A percentile compares a stretch with the other conserved stretches of the same genome.
Evolutionary conservation across 345 rosid species (phyloP).

Genomic region (Populus davidiana): DNA sequence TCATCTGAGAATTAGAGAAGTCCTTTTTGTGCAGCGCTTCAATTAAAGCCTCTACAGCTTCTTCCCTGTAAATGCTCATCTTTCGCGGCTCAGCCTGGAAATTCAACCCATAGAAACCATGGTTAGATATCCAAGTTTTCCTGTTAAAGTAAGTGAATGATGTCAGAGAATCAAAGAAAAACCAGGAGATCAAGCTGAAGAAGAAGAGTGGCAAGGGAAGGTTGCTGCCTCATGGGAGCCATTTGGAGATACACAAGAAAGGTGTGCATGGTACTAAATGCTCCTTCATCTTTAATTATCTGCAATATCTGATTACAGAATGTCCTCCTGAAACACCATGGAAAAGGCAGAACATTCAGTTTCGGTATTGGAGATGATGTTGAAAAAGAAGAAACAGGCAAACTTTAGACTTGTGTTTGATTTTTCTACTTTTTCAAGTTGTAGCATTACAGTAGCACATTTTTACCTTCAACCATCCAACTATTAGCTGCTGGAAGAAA

Average conservation of each 20-base stretch:
- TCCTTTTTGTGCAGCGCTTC: slow-evolving; percentile 57
- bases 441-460: not conserved
- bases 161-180: slow-evolving; percentile 9
- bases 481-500: not conserved
- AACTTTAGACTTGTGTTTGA: too few relatives aligned
- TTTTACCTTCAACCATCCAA: not conserved
- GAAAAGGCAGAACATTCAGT: slow-evolving; percentile 2
- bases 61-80: slow-evolving; percentile 80
- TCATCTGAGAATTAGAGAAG: slow-evolving; percentile 50
- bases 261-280: slow-evolving; percentile 67
- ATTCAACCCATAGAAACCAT: slow-evolving; percentile 4
- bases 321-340: slow-evolving; percentile 42
- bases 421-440: not conserved
- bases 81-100: slow-evolving; percentile 59
- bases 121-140: not conserved
- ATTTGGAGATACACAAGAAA: slow-evolving; percentile 68
- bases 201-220: slow-evolving; percentile 55
- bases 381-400: not conserved
- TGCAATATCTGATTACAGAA: slow-evolving; percentile 48
- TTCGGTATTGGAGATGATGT: not conserved
- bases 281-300: slow-evolving; percentile 56
- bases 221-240: slow-evolving; percentile 66
- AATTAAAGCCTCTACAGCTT: slow-evolving; percentile 51
- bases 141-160: not conserved
- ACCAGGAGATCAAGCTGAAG: slow-evolving; percentile 74